Evolutionary conservation across 257 asterid species (phyloP), one percentile per base, ranked within the genome.

Genomic region (Cynanchum wilfordii): DNA sequence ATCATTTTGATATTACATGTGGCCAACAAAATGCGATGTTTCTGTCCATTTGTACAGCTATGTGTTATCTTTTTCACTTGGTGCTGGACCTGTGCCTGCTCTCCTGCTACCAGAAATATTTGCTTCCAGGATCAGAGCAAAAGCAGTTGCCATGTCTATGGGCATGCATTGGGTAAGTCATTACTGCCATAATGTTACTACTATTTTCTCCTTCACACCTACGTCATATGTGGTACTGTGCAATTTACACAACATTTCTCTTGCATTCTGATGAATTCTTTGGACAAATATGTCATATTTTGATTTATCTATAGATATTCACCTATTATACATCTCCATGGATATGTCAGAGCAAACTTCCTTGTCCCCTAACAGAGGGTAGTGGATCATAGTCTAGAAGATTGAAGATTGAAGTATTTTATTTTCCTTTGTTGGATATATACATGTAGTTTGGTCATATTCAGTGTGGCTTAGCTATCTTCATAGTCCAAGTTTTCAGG

Each of bases 71-170:
- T 93, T 93, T 81, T 89, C 98, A 20, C 97, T 93, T 79, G 98
- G 98, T 44, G 98, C 98, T 76, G 98, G 98, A 74, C 98, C 98
- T 22, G 98, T 93, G 38, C 98, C 98, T 82, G 97, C 98, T 74
- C 98, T 93, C 78, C 88, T 93, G 71, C 96, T 92, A 74, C 92
- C 98, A 15, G 96, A 92, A 81, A 90, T 92, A 66, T 92, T 90
- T 73, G 86, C 96, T 66, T 92, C 96, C 51, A 82, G 94, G 82
- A 92, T 92, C 80, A 87, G 98, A 82, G 97, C 98, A 76, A 93
- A 91, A 86, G 98, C 98, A 42, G 90, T 93, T 70, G 96, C 98
- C 24, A 81, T 93, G 77, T 88, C 96, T 65, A 74, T 93, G 80
- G 96, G 96, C 77, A 83, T 81, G 91, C 98, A 93, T 77, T 93